phyloP scores from a whole-genome alignment of 2,329 filamentous ascomycete genomes.

The Fusarium tuaranense region DNA sequence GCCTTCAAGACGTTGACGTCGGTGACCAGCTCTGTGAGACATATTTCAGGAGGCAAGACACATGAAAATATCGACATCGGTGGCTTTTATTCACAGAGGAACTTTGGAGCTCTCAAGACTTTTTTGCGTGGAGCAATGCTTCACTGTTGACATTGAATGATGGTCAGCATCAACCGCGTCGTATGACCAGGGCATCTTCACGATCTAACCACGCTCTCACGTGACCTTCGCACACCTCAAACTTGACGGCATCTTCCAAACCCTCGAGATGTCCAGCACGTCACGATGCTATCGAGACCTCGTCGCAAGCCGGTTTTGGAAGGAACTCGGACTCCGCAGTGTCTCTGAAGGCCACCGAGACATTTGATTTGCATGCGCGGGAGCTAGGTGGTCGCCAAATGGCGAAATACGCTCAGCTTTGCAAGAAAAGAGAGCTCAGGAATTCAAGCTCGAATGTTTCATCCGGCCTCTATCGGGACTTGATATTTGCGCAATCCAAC shows the following conservation, averaged over 20 bases:
- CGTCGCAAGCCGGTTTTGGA: constrained; percentile 23
- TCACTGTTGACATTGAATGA: constrained; percentile 10
- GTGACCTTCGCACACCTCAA: constrained; percentile 21
- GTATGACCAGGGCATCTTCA: background rate
- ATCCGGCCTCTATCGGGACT: constrained; percentile 6
- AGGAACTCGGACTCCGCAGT: background rate
- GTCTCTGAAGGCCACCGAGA: constrained; percentile 24
- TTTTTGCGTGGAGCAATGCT: background rate
- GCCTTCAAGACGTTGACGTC: constrained; percentile 19
- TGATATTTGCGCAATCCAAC: background rate
- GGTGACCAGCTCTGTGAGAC: constrained; percentile 7
- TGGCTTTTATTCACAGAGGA: background rate
- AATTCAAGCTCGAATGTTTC: constrained; percentile 25
- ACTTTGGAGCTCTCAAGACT: background rate
- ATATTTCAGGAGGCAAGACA: background rate
- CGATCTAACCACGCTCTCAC: constrained; percentile 35
- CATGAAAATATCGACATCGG: background rate
- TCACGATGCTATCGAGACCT: constrained; percentile 15
- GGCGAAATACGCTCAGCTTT: constrained; percentile 12
- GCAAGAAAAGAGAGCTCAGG: constrained; percentile 18
- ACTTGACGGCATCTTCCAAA: constrained; percentile 18
- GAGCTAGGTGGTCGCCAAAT: background rate
- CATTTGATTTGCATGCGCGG: constrained; percentile 12
- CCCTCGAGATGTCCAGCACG: constrained; percentile 6
- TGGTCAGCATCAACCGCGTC: constrained; percentile 20